Base-by-base conservation (phyloP, 345 rosid genomes). In the Noccaea caerulescens region DNA sequence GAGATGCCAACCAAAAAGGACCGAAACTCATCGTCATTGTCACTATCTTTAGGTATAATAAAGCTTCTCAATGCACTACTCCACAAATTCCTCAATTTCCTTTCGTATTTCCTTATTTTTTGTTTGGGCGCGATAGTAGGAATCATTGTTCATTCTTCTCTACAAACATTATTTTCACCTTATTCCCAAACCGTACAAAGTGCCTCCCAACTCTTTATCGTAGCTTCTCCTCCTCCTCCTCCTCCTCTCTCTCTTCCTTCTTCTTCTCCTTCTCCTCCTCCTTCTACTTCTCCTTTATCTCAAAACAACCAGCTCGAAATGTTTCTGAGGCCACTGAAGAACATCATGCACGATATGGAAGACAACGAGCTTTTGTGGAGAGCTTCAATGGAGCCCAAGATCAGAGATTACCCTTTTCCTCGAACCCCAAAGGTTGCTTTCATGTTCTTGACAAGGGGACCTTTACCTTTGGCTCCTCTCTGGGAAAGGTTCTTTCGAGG, bases 401-500 rank as follows among this genome's bases (percentile, higher is more conserved):
- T 79, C 50, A 27, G 3, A 0, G 32, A 46, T 20, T 80, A 69
- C 68, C 95, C 91, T 41, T 84, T 76, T 59, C 38, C 80, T n/a
- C 73, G 87, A 60, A 78, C 79, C 42, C 98, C 85, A 1, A 89
- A 86, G 54, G 85, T 92, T 47, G 98, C 96, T 2, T 92, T 89
- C 84, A 38, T 90, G 98, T 92, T 89, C 84, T 76, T 92, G 83
- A 84, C 86, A 1, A 84, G 81, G 53, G 95, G 95, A 13, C 86
- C 86, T 16, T 86, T 92, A 76, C 57, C 84, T 32, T 71, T 92
- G 80, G 91, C 91, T 80, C 88, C 93, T 10, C 55, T 92, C 57
- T 92, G 98, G 95, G 98, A 90, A 66, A 80, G 49, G 59, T 92
- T 90, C 80, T 92, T 92, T 76, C 57, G 73, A 63, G 93, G 96